Percentiles rank a stretch among this genome's conserved stretches.
phyloP scores from a whole-genome alignment of 2,329 filamentous ascomycete species.

The Fusarium sarcochroum region DNA sequence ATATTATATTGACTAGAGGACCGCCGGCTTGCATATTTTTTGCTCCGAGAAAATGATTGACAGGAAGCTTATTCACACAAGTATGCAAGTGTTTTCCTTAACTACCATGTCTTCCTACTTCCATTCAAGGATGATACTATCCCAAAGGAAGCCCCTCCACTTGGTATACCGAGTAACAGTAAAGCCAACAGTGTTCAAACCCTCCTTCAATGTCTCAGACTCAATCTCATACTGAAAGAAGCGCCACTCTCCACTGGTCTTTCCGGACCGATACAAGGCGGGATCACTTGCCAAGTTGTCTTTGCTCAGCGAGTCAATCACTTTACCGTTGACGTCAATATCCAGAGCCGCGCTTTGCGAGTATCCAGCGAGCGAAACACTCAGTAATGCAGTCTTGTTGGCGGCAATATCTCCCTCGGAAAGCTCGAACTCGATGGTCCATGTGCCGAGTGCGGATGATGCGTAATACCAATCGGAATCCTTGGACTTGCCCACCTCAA shows the following conservation, averaged over 20 bases:
- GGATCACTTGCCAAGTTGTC: conserved; percentile 18
- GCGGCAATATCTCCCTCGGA: conserved; percentile 16
- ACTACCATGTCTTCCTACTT: background rate
- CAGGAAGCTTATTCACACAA: too few species aligned
- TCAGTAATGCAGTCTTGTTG: conserved; percentile 16
- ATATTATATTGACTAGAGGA: too few species aligned
- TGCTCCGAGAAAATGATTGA: too few species aligned
- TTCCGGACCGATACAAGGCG: conserved; percentile 21
- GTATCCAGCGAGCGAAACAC: conserved; percentile 25
- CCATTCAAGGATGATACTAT: conserved; percentile 30
- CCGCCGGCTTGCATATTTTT: too few species aligned
- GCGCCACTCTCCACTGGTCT: conserved; percentile 28
- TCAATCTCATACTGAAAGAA: conserved; percentile 26
- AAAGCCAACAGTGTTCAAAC: conserved; percentile 23
- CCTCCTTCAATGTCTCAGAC: conserved; percentile 8
- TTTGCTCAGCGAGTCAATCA: conserved; percentile 21
- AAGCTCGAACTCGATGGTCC: conserved; percentile 25
- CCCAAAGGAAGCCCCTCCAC: conserved; percentile 31
- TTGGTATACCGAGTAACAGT: conserved; percentile 24
- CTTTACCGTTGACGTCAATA: conserved; percentile 18
- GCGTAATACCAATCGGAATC: conserved; percentile 33
- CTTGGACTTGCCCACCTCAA: conserved; percentile 19
- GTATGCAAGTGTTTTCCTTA: background rate
- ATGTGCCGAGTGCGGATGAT: conserved; percentile 22
- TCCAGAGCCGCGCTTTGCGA: conserved; percentile 24